These are phyloP conservation scores for Phytopythium vexans DNA, from an alignment of 352 stramenopile species.

Conservation along the genomic window DNA sequence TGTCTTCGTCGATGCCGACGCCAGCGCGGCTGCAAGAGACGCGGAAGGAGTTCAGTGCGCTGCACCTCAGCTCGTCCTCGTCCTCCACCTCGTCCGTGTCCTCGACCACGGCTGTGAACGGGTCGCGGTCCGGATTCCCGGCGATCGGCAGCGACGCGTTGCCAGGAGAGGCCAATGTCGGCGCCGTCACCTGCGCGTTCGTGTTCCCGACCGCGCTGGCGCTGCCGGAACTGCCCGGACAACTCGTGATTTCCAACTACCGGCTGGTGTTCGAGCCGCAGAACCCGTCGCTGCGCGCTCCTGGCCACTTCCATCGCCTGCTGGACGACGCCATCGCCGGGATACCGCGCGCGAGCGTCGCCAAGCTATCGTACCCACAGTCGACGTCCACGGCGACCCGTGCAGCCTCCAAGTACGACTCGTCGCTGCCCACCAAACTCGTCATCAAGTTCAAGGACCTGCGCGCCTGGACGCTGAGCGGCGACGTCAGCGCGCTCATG, in stretches of 20 bases:
- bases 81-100: conserved; percentile 1
- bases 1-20: not conserved
- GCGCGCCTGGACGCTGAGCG: conserved; percentile 61
- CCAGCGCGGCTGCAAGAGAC: not conserved
- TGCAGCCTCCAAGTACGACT: conserved; percentile 18
- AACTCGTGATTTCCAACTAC: conserved; percentile 64
- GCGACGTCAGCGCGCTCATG: conserved; percentile 63
- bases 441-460: conserved; percentile 84
- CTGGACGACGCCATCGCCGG: conserved; percentile 60
- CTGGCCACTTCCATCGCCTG: conserved; percentile 48
- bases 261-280: conserved; percentile 69
- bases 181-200: conserved; percentile 45
- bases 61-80: conserved; percentile 1
- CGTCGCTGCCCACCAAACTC: conserved; percentile 43
- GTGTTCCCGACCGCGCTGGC: conserved; percentile 41
- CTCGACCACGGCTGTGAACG: not conserved
- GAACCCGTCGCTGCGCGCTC: conserved; percentile 31
- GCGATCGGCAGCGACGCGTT: conserved; percentile 11
- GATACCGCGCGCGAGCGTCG: conserved; percentile 56
- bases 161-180: conserved; percentile 39
- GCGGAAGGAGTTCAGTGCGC: conserved; percentile 3
- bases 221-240: conserved; percentile 49
- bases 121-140: not conserved
- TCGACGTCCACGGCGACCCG: conserved; percentile 22
- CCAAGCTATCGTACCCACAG: conserved; percentile 74